Evolutionary conservation across 2,329 filamentous ascomycete genomes (phyloP).

Genomic region (Colletotrichum paranaense): DNA sequence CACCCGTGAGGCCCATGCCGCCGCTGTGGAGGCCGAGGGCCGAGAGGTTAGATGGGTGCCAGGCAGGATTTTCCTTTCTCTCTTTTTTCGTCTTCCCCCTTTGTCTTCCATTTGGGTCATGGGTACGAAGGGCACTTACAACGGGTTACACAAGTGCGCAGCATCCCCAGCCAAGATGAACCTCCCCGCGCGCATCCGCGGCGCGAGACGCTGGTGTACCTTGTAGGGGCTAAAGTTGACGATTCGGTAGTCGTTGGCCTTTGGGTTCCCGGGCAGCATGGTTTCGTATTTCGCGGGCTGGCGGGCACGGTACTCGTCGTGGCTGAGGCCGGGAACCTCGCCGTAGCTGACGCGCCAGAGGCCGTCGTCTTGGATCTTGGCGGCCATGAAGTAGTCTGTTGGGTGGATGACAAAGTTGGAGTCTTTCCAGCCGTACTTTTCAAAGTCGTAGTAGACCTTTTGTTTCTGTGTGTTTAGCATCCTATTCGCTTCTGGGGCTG

Average conservation of each 20-base stretch:
- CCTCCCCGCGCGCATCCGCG: conserved; percentile 58
- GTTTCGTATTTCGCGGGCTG: conserved; percentile 58
- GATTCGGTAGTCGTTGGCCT: neutral
- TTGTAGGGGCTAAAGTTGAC: conserved; percentile 38
- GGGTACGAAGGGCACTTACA: conserved; percentile 38
- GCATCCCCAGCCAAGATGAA: conserved; percentile 63
- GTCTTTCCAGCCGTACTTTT: neutral
- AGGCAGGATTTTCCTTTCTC: too few species aligned
- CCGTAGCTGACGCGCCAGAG: conserved; percentile 65
- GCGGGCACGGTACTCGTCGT: conserved; percentile 58
- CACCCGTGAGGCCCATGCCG: conserved; percentile 59
- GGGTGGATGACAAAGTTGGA: neutral
- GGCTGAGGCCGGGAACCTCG: conserved; percentile 56
- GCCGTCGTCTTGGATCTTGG: neutral
- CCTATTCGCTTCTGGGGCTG: too few species aligned
- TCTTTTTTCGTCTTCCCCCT: too few species aligned
- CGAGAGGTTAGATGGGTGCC: neutral
- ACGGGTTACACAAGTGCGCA: conserved; percentile 64
- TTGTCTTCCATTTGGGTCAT: too few species aligned
- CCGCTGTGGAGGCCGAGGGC: conserved; percentile 40
- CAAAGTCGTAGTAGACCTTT: neutral
- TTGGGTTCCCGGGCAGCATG: neutral
- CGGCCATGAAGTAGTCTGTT: neutral
- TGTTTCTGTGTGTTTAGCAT: neutral
- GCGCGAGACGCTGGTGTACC: conserved; percentile 61